Base-by-base conservation (phyloP, 441 rosid species). In the Gossypium davidsonii region DNA sequence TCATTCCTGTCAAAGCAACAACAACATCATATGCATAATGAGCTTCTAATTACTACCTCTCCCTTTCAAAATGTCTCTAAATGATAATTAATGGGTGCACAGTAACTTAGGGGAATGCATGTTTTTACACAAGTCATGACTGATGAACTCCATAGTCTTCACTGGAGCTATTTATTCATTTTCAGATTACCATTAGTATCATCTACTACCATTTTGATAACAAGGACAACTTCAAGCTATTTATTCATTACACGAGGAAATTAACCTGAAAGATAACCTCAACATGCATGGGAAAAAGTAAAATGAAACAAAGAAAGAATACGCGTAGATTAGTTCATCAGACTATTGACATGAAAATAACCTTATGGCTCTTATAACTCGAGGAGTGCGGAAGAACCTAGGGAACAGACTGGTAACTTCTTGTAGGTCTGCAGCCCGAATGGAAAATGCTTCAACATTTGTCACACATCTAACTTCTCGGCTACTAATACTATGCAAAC, bases 391-490 rank as follows among this genome's bases (percentile, higher is more conserved):
- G 70, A 89, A 73, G 83, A 80, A 83, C 86, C 92, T 83, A 0
- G 95, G 75, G 73, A 83, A 90, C 73, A 83, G 77, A 67, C 90
- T 81, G 49, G 92, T 89, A 17, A 91, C 98, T 76, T 90, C 95
- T 91, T 94, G 89, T 23, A 90, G 83, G 78, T 94, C 97, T 39
- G 83, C 86, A 21, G 88, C 97, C 57, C 84, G 80, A 71, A 92
- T 92, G 28, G 94, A 87, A 80, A 94, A 94, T 31, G 97, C 95
- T 84, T 90, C 97, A 21, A 92, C 97, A 51, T 94, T 88, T 52
- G 90, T 82, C 79, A 89, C 63, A 58, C 97, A 91, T 77, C 57
- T 82, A 1, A 94, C 96, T 0, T 34, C 83, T 81, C 97, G 84
- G 76, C 75, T 80, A 81, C 96, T 84, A 15, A 75, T 80, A 82